Evolutionary conservation across 129 eudicot species (phyloP), one percentile per base, ranked within the genome.

Genomic region (Flaveria trinervia): DNA sequence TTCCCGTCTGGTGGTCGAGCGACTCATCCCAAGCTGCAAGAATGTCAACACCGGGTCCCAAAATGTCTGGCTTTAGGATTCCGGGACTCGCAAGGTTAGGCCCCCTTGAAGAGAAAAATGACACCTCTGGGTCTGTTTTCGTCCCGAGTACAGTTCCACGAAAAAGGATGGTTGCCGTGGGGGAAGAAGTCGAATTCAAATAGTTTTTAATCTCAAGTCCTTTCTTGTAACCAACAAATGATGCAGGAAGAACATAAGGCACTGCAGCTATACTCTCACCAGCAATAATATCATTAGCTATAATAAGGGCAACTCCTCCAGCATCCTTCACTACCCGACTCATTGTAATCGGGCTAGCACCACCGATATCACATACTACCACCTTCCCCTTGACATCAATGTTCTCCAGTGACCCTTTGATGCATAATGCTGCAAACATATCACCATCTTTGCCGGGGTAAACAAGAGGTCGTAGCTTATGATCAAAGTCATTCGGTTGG

Each of bases 11-110:
- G 82, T 83, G 74, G 16, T 72, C 85, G 1, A 82, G 26, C 2
- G 89, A 84, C 16, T 66, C 12, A 1, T 85, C 73, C 92, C 92
- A 85, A n/a, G 89, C 92, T 9, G 92, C 85, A 20, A 88, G 87
- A 67, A 88, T 82, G 78, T 74, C 79, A 7, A 82, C 86, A 9
- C 89, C 89, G 1, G 92, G 92, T 30, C 92, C 92, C 3, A 85
- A 43, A 44, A 84, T 79, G 80, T 87, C 92, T 17, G 92, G 89
- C 48, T 88, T 88, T 18, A 88, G 66, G 43, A 88, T 85, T 20
- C 89, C 89, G 0, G 82, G 87, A 43, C 84, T 88, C 44, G 79
- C 76, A 10, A 9, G 13, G 78, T 78, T 85, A 6, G 92, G 89
- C 41, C 92, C 92, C 68, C 92, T 73, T 4, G 92, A 83, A 7